Base-by-base conservation (phyloP, 2,329 filamentous ascomycete species). In the Cadophora sp. region DNA sequence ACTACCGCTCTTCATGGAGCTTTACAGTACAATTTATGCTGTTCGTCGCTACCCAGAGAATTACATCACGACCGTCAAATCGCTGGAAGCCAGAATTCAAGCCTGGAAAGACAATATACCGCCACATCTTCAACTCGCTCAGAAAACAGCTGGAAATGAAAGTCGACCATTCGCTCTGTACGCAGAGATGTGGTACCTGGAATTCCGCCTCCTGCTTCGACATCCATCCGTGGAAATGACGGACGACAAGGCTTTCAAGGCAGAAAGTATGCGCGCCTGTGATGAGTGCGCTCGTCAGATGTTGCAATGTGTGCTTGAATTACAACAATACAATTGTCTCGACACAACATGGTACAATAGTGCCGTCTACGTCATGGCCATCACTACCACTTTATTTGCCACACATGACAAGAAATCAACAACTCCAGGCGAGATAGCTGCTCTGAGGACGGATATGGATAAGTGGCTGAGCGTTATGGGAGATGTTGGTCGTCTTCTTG, bases 321-420 rank as follows among this genome's bases (percentile, higher is more conserved):
- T 94, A 59, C 85, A 87, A 67, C 84, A 84, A 72, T 82, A 89
- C 67, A 92, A 91, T 75, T 89, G 88, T 55, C 80, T 94, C 4
- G 92, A 95, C 75, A 92, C 91, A 1, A 93, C 91, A 0, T 94
- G 92, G 91, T 91, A 92, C 73, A 90, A 91, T 59, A 84, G 88
- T 60, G 89, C 91, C 0, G 85, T 92, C 6, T 93, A 92, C 75
- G 84, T 92, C 14, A 88, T 90, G 53, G 91, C 91, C 29, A 89
- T 92, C 66, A 92, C 93, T 73, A 91, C 91, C 0, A 89, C 87
- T 16, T 80, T 95, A 0, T 92, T 91, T 58, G 87, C 87, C 1
- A 85, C 89, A 65, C 92, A 88, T 82, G 87, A 93, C 76, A 86
- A 89, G 59, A 84, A 90, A 34, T 86, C 87, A 60, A 83, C 86